These are phyloP conservation scores for Pleurotus tuber-regium DNA, from an alignment of 768 basidiomycete species.

Conservation along the genomic window DNA sequence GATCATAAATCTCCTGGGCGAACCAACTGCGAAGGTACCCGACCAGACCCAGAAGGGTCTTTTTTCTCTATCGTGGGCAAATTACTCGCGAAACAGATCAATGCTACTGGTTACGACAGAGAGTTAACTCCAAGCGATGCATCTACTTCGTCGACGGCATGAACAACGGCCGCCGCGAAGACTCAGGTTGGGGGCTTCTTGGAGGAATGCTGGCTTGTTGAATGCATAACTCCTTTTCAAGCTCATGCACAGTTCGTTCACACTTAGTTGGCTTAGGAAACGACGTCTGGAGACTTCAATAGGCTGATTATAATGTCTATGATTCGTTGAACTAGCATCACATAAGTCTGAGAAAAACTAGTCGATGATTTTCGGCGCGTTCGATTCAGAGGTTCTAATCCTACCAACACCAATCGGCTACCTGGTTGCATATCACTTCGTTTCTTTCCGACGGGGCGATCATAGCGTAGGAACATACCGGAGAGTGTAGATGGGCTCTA, in stretches of 20 bases:
- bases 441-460: not conserved
- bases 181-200: too few species aligned
- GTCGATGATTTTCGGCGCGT: conserved; percentile 4
- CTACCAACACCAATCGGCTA: conserved; percentile 1
- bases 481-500: conserved; percentile 1
- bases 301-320: too few species aligned
- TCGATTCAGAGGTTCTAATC: not conserved
- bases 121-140: not conserved
- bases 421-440: not conserved
- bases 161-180: not conserved
- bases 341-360: not conserved
- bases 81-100: conserved; percentile 1
- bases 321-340: conserved; percentile 2
- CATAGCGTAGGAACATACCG: conserved; percentile 6
- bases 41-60: conserved; percentile 8
- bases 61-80: conserved; percentile 7
- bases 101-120: not conserved
- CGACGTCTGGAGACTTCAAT: too few species aligned
- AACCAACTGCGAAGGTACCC: conserved; percentile 7
- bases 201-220: too few species aligned
- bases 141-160: too few species aligned
- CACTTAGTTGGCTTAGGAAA: too few species aligned
- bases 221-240: too few species aligned
- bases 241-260: too few species aligned
- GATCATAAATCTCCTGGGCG: conserved; percentile 7